Conservation (phyloP, 2,329 filamentous ascomycete species). For the Claviceps sp. region DNA sequence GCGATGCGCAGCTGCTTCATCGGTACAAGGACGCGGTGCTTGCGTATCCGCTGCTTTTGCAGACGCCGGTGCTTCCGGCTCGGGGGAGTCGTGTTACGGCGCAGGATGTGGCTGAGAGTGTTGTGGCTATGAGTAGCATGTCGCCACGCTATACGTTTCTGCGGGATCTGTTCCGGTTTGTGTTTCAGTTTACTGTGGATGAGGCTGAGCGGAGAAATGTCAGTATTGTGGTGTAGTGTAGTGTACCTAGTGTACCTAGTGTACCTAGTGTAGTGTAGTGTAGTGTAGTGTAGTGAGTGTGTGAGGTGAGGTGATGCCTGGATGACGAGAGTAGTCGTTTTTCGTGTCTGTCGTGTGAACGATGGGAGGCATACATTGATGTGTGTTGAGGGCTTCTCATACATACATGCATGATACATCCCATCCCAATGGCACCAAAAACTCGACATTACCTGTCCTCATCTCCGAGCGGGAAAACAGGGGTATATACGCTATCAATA, state of each 20-base stretch:
- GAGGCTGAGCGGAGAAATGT: conserved; percentile 59
- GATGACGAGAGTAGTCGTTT: too few relatives aligned
- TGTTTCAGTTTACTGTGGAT: conserved; percentile 74
- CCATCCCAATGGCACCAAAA: too few relatives aligned
- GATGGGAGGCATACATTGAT: too few relatives aligned
- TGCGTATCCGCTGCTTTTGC: conserved; percentile 47
- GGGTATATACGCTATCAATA: too few relatives aligned
- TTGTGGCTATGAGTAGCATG: conserved; percentile 59
- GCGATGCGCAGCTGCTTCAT: conserved; percentile 58
- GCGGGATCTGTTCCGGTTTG: conserved; percentile 66
- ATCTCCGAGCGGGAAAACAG: too few relatives aligned
- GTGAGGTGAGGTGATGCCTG: too few relatives aligned
- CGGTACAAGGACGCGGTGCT: conserved; percentile 72
- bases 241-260: too few relatives aligned
- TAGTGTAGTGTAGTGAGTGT: conserved; percentile 13
- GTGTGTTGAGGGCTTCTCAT: too few relatives aligned
- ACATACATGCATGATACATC: too few relatives aligned
- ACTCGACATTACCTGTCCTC: too few relatives aligned
- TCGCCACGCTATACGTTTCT: conserved; percentile 62
- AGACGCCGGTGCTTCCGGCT: conserved; percentile 29
- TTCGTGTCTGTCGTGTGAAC: too few relatives aligned
- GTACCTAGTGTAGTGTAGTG: conserved; percentile 48
- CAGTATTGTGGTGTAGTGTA: conserved; percentile 40
- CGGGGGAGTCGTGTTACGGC: conserved; percentile 49
- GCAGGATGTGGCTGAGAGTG: conserved; percentile 66